Evolutionary conservation across 2,329 filamentous ascomycete species (phyloP).

Genomic region (Penicillium glabrum): DNA sequence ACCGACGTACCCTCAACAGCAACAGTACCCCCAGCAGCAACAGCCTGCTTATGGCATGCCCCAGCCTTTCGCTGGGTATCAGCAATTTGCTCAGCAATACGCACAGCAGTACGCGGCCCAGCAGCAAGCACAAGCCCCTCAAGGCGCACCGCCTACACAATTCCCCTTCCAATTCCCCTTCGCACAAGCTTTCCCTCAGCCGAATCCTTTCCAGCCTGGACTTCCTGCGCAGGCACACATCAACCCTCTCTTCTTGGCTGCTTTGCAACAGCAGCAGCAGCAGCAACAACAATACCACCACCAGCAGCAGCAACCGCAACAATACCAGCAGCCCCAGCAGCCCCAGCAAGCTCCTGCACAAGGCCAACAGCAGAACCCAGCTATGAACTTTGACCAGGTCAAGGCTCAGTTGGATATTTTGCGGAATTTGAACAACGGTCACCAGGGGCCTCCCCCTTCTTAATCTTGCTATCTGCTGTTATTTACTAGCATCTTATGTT

Average conservation of each 20-base stretch:
- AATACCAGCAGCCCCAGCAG: conserved; percentile 17
- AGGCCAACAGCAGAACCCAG: conserved; percentile 24
- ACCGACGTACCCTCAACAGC: conserved; percentile 19
- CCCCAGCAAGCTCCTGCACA: conserved; percentile 25
- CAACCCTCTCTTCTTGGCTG: conserved; percentile 59
- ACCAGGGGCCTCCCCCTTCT: conserved; percentile 31
- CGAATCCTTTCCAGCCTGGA: conserved; percentile 38
- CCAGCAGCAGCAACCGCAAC: conserved; percentile 17
- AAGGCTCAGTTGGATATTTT: conserved; percentile 44
- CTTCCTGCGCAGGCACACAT: conserved; percentile 51
- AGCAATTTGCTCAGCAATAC: conserved; percentile 10
- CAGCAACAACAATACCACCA: conserved; percentile 24
- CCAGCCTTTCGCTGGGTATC: conserved; percentile 30
- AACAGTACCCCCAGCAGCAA: neutral
- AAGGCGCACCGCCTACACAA: conserved; percentile 27
- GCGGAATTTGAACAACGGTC: conserved; percentile 36
- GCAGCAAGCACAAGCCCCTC: conserved; percentile 30
- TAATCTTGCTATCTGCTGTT: conserved; percentile 16
- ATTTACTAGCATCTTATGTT: neutral
- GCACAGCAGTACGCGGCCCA: conserved; percentile 33
- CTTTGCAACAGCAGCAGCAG: conserved; percentile 44
- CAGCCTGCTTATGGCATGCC: conserved; percentile 22
- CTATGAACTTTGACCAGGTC: conserved; percentile 42
- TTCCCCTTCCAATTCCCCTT: conserved; percentile 43
- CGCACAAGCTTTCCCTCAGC: conserved; percentile 41